A percentile compares a stretch with the other conserved stretches of the same genome.
Conservation (phyloP, 352 stramenopile genomes). For the Globisporangium carolinianum region DNA sequence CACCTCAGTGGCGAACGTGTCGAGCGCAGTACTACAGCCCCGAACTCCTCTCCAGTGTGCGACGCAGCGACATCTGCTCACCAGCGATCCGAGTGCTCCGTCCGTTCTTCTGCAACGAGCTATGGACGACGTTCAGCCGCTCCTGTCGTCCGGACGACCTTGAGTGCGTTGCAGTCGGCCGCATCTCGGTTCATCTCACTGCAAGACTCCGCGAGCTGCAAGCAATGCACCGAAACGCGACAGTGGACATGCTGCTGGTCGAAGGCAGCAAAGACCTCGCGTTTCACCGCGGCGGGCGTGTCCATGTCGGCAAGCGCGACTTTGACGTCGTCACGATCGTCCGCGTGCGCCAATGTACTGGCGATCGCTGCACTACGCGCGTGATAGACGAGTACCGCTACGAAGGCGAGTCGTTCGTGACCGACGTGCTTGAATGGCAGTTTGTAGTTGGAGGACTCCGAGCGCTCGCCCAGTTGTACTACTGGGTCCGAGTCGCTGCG, state of each 20-base stretch:
- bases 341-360: slow-evolving; percentile 1
- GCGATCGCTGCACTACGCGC: background rate
- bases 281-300: background rate
- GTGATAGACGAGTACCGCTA: slow-evolving; percentile 12
- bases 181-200: background rate
- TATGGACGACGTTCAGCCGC: slow-evolving; percentile 3
- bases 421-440: slow-evolving; percentile 5
- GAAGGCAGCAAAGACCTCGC: slow-evolving; percentile 6
- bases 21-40: slow-evolving; percentile 6
- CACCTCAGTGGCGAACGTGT: slow-evolving; percentile 3
- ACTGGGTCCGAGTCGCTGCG: slow-evolving; percentile 4
- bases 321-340: slow-evolving; percentile 9
- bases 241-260: slow-evolving; percentile 6
- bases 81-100: background rate
- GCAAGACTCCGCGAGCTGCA: background rate
- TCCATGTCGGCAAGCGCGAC: slow-evolving; percentile 3
- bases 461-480: slow-evolving; percentile 3
- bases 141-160: background rate
- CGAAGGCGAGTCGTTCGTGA: slow-evolving; percentile 8
- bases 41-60: background rate
- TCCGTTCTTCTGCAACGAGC: slow-evolving; percentile 12
- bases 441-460: background rate
- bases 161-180: background rate
- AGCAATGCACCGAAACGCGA: slow-evolving; percentile 1
- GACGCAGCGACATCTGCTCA: slow-evolving; percentile 7